Conservation (phyloP, 306 rosid genomes). For the Citrullus amarus region DNA sequence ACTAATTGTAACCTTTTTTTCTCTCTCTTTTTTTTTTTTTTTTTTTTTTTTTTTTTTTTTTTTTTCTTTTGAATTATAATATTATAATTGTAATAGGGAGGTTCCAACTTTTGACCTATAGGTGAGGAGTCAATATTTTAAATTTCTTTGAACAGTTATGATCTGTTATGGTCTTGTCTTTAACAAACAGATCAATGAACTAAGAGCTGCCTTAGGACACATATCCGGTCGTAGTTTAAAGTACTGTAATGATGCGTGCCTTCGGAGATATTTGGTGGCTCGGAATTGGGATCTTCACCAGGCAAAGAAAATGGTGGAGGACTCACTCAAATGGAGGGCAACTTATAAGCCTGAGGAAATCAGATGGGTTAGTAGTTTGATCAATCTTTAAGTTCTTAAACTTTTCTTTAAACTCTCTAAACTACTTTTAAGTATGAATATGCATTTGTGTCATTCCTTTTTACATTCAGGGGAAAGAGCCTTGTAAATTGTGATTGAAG, state of each 20-base stretch:
- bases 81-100: not conserved
- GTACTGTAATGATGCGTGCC: slow-evolving; percentile 65
- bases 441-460: not conserved
- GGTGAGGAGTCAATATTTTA: not conserved
- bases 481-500: not conserved
- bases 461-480: not conserved
- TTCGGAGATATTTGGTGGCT: slow-evolving; percentile 72
- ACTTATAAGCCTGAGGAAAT: slow-evolving; percentile 80
- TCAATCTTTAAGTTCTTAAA: not conserved
- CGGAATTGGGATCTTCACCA: slow-evolving; percentile 72
- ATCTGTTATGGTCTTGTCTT: not conserved
- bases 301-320: slow-evolving; percentile 76
- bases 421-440: not conserved
- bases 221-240: slow-evolving; percentile 48
- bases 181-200: slow-evolving; percentile 49
- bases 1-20: not conserved
- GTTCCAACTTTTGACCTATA: no score
- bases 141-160: not conserved
- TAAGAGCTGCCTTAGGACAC: slow-evolving; percentile 51
- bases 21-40: not conserved
- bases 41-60: not conserved
- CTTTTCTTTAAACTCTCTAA: not conserved
- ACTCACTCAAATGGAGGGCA: slow-evolving; percentile 74
- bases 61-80: not conserved
- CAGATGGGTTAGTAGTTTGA: slow-evolving; percentile 55